These are phyloP conservation scores for Yamadazyma dushanensis DNA, from an alignment of 1,139 yeast genomes.

Conservation along the genomic window DNA sequence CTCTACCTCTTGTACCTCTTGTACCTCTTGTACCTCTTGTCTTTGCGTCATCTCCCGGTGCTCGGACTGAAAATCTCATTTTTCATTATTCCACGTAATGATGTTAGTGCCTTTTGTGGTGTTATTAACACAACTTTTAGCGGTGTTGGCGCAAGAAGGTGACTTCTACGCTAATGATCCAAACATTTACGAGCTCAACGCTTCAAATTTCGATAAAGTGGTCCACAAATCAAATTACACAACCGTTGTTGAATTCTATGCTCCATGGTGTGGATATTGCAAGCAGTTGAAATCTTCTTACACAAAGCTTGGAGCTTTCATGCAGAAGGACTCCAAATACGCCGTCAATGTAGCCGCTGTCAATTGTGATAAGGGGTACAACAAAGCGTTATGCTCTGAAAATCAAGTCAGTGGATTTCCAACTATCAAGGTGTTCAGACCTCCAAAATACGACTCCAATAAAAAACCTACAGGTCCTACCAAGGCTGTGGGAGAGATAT, in stretches of 20 bases:
- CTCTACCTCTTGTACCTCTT: neutral
- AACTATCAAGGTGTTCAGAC: slow-evolving; percentile 75
- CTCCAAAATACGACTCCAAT: slow-evolving; percentile 56
- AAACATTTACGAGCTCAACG: slow-evolving; percentile 57
- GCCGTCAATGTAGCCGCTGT: slow-evolving; percentile 78
- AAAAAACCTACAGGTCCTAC: slow-evolving; percentile 16
- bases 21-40: neutral
- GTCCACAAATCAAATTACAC: slow-evolving; percentile 73
- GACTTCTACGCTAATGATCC: slow-evolving; percentile 31
- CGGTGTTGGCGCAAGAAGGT: slow-evolving; percentile 9
- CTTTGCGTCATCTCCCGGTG: neutral
- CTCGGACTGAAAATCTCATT: slow-evolving; percentile 1
- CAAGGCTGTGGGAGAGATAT: slow-evolving; percentile 62
- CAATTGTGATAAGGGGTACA: slow-evolving; percentile 73
- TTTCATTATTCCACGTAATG: slow-evolving; percentile 1
- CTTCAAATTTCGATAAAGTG: slow-evolving; percentile 61
- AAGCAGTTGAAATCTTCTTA: slow-evolving; percentile 56
- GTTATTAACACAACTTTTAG: slow-evolving; percentile 3
- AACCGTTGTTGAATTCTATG: slow-evolving; percentile 86
- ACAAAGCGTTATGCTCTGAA: slow-evolving; percentile 68
- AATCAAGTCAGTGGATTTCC: slow-evolving; percentile 78
- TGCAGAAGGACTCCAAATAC: slow-evolving; percentile 50
- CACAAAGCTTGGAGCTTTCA: slow-evolving; percentile 60
- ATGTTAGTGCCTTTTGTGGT: neutral
- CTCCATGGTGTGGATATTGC: slow-evolving; percentile 96